phyloP scores from a whole-genome alignment of 176 grass and related monocot genomes.

The Lolium multiflorum region DNA sequence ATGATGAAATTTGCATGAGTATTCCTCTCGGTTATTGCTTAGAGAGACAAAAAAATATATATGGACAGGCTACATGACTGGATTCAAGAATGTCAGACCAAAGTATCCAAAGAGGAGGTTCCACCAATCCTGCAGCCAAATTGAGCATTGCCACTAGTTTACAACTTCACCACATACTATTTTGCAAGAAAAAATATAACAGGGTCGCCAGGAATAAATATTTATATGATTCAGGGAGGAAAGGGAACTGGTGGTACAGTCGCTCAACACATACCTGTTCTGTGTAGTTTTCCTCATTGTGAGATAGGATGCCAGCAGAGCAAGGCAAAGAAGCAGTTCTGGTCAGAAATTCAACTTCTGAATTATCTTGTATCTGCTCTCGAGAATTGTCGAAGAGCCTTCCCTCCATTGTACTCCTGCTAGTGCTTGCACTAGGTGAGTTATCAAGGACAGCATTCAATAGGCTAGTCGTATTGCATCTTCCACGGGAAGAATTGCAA shows the following conservation, averaged over 20 bases:
- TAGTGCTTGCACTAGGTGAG: constrained; percentile 39
- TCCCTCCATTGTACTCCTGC: constrained; percentile 21
- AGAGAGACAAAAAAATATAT: not conserved
- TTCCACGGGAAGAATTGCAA: constrained; percentile 38
- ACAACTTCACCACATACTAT: constrained; percentile 15
- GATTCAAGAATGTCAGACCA: constrained; percentile 7
- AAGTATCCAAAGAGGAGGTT: constrained; percentile 16
- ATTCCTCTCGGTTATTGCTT: not conserved
- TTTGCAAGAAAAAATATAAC: constrained; percentile 20
- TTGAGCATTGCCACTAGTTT: constrained; percentile 24
- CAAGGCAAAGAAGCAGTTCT: constrained; percentile 34
- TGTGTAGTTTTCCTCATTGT: constrained; percentile 30
- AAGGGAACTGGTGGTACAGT: constrained; percentile 30
- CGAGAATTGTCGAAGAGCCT: constrained; percentile 26
- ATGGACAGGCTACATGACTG: constrained; percentile 10
- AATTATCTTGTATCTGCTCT: constrained; percentile 45
- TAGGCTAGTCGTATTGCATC: constrained; percentile 17
- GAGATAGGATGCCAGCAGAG: constrained; percentile 33
- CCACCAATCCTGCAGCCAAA: constrained; percentile 9
- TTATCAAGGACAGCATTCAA: constrained; percentile 41
- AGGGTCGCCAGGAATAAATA: constrained; percentile 10
- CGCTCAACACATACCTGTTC: constrained; percentile 48
- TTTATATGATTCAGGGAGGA: constrained; percentile 29
- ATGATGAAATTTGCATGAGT: not conserved
- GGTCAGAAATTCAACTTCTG: constrained; percentile 2